Percentiles rank a stretch among this genome's conserved stretches.
These are phyloP conservation scores for Tulasnella sp. DNA, from an alignment of 768 basidiomycete genomes.

Conservation along the genomic window DNA sequence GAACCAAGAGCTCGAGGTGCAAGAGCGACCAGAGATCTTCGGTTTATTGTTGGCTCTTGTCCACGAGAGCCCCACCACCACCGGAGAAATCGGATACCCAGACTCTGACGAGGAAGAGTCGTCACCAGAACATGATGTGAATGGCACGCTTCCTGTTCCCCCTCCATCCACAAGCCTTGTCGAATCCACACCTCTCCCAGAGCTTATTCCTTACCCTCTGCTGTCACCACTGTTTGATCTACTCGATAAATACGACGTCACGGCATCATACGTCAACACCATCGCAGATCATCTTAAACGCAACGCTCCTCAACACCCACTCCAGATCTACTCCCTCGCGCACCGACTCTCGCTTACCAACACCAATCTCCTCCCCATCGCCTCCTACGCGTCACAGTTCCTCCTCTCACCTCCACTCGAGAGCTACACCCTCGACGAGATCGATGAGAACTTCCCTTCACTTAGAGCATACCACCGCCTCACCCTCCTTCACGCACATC, in stretches of 20 bases:
- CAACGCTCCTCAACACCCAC: constrained; percentile 39
- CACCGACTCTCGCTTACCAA: constrained; percentile 32
- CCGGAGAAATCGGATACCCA: neutral
- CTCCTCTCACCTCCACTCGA: constrained; percentile 43
- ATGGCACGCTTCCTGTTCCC: constrained; percentile 23
- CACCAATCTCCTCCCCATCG: constrained; percentile 30
- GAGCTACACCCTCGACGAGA: constrained; percentile 40
- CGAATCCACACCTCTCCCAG: constrained; percentile 29
- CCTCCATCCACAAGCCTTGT: constrained; percentile 26
- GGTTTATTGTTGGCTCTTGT: constrained; percentile 44
- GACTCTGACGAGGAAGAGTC: neutral
- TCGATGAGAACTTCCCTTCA: constrained; percentile 40
- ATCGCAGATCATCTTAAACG: constrained; percentile 44
- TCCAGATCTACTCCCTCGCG: constrained; percentile 55
- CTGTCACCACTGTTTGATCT: constrained; percentile 45
- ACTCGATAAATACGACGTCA: constrained; percentile 56
- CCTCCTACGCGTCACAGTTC: constrained; percentile 47
- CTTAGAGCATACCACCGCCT: constrained; percentile 54
- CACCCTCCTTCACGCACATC: constrained; percentile 45
- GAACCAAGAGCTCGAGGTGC: constrained; percentile 39
- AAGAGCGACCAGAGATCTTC: constrained; percentile 41
- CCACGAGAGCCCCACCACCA: constrained; percentile 36
- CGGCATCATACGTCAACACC: constrained; percentile 32
- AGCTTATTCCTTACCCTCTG: constrained; percentile 53
- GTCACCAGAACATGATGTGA: constrained; percentile 21